Percentiles rank a stretch among this genome's conserved stretches.
Conservation (phyloP, 2,329 filamentous ascomycete species). For the Phaeoacremonium minimum region DNA sequence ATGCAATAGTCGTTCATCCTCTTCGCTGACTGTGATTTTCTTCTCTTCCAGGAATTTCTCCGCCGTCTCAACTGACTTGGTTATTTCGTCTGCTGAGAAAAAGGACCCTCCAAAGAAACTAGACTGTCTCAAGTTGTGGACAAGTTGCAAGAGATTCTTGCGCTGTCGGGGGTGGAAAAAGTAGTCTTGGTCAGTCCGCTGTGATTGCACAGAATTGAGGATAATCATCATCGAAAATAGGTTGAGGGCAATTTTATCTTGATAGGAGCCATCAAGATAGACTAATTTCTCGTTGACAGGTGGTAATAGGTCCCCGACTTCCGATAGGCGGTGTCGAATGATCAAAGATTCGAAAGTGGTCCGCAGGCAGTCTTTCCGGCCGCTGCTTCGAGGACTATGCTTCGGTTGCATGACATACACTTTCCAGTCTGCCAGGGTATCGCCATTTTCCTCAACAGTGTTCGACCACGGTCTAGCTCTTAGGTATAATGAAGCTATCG, state of each 20-base stretch:
- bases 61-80: slow-evolving; percentile 60
- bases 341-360: slow-evolving; percentile 74
- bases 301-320: slow-evolving; percentile 68
- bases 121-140: slow-evolving; percentile 75
- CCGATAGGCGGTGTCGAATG: slow-evolving; percentile 71
- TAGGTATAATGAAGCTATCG: slow-evolving; percentile 67
- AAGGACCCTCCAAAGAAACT: slow-evolving; percentile 84
- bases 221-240: slow-evolving; percentile 80
- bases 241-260: slow-evolving; percentile 80
- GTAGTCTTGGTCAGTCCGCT: slow-evolving; percentile 79
- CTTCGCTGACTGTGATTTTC: slow-evolving; percentile 49
- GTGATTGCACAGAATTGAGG: slow-evolving; percentile 84
- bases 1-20: slow-evolving; percentile 57
- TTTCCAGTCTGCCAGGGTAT: slow-evolving; percentile 63
- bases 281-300: slow-evolving; percentile 68
- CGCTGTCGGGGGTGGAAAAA: slow-evolving; percentile 77
- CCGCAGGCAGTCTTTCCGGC: slow-evolving; percentile 59
- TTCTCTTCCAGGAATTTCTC: slow-evolving; percentile 62
- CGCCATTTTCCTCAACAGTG: slow-evolving; percentile 43
- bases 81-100: slow-evolving; percentile 60
- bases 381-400: slow-evolving; percentile 45
- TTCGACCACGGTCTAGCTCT: slow-evolving; percentile 77
- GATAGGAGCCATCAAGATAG: slow-evolving; percentile 74
- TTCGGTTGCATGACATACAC: slow-evolving; percentile 63
- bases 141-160: slow-evolving; percentile 61